Evolutionary conservation across 768 basidiomycete genomes (phyloP), one percentile per base, ranked within the genome.

Genomic region (Mycena haematopus): DNA sequence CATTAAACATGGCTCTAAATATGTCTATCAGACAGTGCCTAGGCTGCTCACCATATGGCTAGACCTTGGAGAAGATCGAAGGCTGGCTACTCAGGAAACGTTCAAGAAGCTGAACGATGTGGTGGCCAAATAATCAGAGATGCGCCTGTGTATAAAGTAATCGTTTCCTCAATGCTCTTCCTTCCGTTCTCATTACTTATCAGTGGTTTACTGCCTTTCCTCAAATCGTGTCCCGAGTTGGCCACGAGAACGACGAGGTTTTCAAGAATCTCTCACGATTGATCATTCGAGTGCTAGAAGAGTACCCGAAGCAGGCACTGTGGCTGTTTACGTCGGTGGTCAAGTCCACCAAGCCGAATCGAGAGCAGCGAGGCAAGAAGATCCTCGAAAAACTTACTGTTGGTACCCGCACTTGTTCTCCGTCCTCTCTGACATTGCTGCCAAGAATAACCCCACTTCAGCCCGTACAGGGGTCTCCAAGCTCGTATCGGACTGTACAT

Each of bases 181-280:
- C 24, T 61, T 44, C 24, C 53, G 13, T 45, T 58, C 45, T 66
- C 6, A 64, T 27, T 27, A 36, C 44, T 17, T 49, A 54, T 17
- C 50, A 99, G 95, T 99, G 96, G 95, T 91, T 88, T 68, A 95
- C 92, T 0, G 96, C 95, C 1, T 96, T 98, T 65, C 95, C 96
- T 3, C 97, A 99, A 79, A 93, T 99, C 55, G 94, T 96, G 15
- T 99, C 96, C 15, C 87, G 97, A 9, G 89, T 99, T 33, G 91
- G 90, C 14, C 93, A 97, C 66, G 76, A 74, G 5, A 89, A 92
- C 68, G 65, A 74, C 13, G 79, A 79, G 1, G 89, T 94, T 3
- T 89, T 84, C 70, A 74, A 72, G 0, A 74, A 87, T 3, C 77
- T 99, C 22, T 79, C 83, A 2, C 76, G 72, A 50, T 82, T 99